phyloP scores from a whole-genome alignment of 371 early-diverging fungal genomes.

The Dinochytrium kinnereticum region DNA sequence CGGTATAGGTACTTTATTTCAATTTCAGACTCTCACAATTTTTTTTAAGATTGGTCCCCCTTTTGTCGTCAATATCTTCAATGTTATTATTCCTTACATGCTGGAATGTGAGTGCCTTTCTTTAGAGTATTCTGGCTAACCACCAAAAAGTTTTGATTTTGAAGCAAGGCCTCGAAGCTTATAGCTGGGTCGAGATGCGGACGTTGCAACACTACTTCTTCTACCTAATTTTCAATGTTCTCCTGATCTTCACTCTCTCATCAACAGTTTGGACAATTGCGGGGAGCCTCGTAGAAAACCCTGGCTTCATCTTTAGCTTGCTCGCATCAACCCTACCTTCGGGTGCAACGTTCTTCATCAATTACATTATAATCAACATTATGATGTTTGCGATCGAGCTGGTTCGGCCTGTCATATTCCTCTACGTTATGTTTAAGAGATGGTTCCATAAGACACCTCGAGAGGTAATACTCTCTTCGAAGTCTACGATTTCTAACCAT shows the following conservation, averaged over 20 bases:
- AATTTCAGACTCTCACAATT: background rate
- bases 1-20: background rate
- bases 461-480: constrained; percentile 24
- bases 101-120: constrained; percentile 43
- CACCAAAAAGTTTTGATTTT: constrained; percentile 40
- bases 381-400: constrained; percentile 47
- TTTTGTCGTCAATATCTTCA: constrained; percentile 40
- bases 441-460: constrained; percentile 42
- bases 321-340: constrained; percentile 43
- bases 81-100: constrained; percentile 46
- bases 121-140: background rate
- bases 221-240: constrained; percentile 54
- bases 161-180: constrained; percentile 41
- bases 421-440: constrained; percentile 29
- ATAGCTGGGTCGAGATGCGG: constrained; percentile 39
- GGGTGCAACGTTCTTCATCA: constrained; percentile 54
- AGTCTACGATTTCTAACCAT: background rate
- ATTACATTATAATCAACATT: constrained; percentile 48
- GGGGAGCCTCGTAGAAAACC: constrained; percentile 36
- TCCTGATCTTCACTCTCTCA: constrained; percentile 48
- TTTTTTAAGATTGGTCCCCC: constrained; percentile 40
- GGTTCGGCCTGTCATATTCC: constrained; percentile 41
- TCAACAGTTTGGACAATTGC: constrained; percentile 29
- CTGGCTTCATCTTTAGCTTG: constrained; percentile 36
- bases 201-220: constrained; percentile 50